phyloP scores from a whole-genome alignment of 768 basidiomycete genomes.

The Chiua virens region DNA sequence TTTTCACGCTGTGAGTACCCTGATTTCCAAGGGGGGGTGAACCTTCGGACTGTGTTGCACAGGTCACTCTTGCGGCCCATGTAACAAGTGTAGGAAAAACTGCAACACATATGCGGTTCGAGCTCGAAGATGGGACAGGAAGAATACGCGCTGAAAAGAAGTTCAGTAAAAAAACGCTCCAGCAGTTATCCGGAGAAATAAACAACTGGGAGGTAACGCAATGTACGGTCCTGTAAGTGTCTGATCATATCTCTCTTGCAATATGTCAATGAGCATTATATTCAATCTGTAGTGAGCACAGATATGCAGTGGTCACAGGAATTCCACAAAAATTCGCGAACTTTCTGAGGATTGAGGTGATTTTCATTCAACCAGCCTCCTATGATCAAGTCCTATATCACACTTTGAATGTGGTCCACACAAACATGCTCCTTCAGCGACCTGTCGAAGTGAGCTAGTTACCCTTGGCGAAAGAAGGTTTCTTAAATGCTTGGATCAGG shows the following conservation, averaged over 20 bases:
- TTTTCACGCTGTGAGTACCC: constrained; percentile 20
- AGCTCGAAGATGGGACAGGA: constrained; percentile 42
- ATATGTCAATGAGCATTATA: background rate
- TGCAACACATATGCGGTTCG: constrained; percentile 7
- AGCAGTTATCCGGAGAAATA: background rate
- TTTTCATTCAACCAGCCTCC: constrained; percentile 10
- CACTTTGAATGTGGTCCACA: constrained; percentile 21
- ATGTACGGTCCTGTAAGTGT: constrained; percentile 11
- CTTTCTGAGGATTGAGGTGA: constrained; percentile 10
- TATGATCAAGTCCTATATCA: constrained; percentile 31
- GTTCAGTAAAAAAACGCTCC: background rate
- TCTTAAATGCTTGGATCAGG: constrained; percentile 4
- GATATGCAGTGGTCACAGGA: constrained; percentile 18
- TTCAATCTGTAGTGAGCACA: constrained; percentile 17
- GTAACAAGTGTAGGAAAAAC: constrained; percentile 22
- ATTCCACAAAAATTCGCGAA: background rate
- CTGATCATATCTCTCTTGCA: background rate
- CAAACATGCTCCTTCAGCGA: constrained; percentile 6
- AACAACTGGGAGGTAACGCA: constrained; percentile 13
- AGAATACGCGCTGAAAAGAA: constrained; percentile 13
- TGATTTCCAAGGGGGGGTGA: constrained; percentile 24
- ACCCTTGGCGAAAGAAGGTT: background rate
- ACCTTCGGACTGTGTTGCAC: constrained; percentile 11
- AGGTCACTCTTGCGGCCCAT: constrained; percentile 55
- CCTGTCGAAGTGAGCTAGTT: constrained; percentile 7